Conservation (phyloP, 2,329 filamentous ascomycete genomes). For the Aureobasidium sp. region DNA sequence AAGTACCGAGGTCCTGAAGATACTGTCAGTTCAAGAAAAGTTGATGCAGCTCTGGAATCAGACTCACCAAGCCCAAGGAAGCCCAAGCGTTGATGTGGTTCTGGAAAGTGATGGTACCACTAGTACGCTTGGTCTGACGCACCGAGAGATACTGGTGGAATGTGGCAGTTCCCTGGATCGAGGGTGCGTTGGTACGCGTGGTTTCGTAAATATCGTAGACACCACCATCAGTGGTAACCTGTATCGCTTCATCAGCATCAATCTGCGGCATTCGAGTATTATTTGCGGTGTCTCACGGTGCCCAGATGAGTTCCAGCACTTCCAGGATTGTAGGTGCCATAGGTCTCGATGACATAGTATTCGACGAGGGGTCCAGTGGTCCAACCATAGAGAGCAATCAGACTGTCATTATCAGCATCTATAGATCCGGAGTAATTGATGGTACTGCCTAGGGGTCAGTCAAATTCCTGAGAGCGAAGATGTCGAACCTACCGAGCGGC, state of each 20-base stretch:
- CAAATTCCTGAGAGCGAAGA: too few relatives aligned
- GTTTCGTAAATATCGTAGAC: conserved; percentile 45
- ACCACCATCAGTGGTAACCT: conserved; percentile 41
- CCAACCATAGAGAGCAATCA: conserved; percentile 53
- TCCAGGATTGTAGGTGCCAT: conserved; percentile 40
- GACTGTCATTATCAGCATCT: conserved; percentile 41
- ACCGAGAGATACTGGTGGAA: conserved; percentile 50
- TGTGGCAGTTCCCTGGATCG: conserved; percentile 46
- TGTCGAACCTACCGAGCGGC: conserved; percentile 33
- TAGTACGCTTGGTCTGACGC: conserved; percentile 40
- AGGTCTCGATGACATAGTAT: conserved; percentile 50
- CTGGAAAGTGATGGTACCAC: conserved; percentile 41
- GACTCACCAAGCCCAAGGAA: conserved; percentile 32
- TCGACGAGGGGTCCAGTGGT: conserved; percentile 46
- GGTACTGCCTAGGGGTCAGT: conserved; percentile 26
- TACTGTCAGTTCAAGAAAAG: not conserved
- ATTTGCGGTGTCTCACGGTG: conserved; percentile 20
- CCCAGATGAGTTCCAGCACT: conserved; percentile 37
- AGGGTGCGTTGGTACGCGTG: conserved; percentile 38
- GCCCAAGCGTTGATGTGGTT: conserved; percentile 49
- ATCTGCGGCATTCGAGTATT: rapidly evolving
- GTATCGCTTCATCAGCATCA: not conserved
- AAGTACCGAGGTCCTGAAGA: conserved; percentile 33
- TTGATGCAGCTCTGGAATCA: too few relatives aligned
- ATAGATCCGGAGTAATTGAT: conserved; percentile 44